These are phyloP conservation scores for Typha latifolia DNA, from an alignment of 176 grass and related monocot species.

Conservation along the genomic window DNA sequence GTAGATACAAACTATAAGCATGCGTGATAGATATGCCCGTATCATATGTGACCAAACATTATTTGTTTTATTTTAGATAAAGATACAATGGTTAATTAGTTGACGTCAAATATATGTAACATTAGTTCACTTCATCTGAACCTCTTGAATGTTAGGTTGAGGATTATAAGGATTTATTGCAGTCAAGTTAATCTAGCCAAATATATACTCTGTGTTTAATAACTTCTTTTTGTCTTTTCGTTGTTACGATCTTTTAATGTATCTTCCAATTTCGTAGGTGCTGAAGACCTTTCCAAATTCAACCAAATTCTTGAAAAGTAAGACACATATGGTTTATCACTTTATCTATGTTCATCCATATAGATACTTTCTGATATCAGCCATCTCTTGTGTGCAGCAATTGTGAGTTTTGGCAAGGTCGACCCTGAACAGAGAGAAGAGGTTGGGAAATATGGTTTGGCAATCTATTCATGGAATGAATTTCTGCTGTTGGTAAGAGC, in stretches of 20 bases:
- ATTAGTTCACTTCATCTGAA: too few species aligned
- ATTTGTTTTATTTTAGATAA: too few species aligned
- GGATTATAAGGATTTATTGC: too few species aligned
- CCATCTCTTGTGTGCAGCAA: constrained; percentile 37
- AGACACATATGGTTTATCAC: constrained; percentile 14
- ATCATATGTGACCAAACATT: too few species aligned
- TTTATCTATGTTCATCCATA: constrained; percentile 22
- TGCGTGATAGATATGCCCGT: too few species aligned
- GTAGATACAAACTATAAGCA: too few species aligned
- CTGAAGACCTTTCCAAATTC: constrained; percentile 61
- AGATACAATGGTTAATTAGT: too few species aligned
- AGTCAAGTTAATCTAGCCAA: too few species aligned
- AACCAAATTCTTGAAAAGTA: constrained; percentile 69
- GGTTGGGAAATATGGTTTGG: constrained; percentile 43
- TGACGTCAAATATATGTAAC: too few species aligned
- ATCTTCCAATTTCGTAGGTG: constrained; percentile 44
- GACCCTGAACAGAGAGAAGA: constrained; percentile 58
- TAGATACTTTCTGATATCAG: constrained; percentile 6
- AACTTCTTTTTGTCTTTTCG: constrained; percentile 5
- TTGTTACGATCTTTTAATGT: constrained; percentile 7
- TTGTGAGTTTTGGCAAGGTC: constrained; percentile 76
- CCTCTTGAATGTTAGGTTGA: too few species aligned
- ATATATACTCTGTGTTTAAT: too few species aligned
- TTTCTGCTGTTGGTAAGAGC: constrained; percentile 70
- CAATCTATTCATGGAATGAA: constrained; percentile 57